Evolutionary conservation across 768 basidiomycete species (phyloP), one percentile per base, ranked within the genome.

Genomic region (Boletus rubroflammeus): DNA sequence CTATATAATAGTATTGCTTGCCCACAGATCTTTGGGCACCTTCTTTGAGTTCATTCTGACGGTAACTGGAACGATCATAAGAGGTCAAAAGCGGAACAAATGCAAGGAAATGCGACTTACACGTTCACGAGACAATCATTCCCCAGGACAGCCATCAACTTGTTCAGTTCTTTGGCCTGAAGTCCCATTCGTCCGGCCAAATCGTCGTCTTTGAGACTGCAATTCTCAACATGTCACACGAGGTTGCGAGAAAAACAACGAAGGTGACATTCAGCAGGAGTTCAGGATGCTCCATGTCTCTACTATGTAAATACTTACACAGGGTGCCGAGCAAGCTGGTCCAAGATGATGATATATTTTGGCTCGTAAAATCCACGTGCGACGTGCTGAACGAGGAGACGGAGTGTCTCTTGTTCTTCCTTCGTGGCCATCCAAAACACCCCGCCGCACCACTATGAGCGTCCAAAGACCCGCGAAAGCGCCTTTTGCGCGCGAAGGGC

Each of bases 1-100:
- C 88, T 68, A 99, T 90, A 73, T 92, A 98, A 76, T 91, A 99
- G 76, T 98, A 99, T 65, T 91, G 88, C 64, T 88, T 86, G 58
- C 88, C 88, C 55, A 89, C 86, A 55, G 89, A 87, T 56, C 95
- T 85, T 69, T 89, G 88, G 41, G 89, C 88, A 48, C 89, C 90
- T 68, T 93, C 91, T 67, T 91, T 90, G 61, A 93, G 81, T 73
- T 95, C 93, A 58, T 93, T 93, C 66, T 93, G 91, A 40, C 91
- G 88, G 67, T 92, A 88, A 44, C 92, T 95, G 63, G 10, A 47
- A 54, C 32, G 15, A 15, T 19, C 34, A 42, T 14, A 29, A 25
- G n/a, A 15, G 25, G 28, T 56, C 40, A 61, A 35, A 52, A 54
- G 11, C 7, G 39, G 47, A 29, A 55, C 8, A 42, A 41, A n/a